A percentile compares a stretch with the other conserved stretches of the same genome.
Conservation (phyloP, 495 filamentous ascomycete genomes). For the Aspergillus cristatus region DNA sequence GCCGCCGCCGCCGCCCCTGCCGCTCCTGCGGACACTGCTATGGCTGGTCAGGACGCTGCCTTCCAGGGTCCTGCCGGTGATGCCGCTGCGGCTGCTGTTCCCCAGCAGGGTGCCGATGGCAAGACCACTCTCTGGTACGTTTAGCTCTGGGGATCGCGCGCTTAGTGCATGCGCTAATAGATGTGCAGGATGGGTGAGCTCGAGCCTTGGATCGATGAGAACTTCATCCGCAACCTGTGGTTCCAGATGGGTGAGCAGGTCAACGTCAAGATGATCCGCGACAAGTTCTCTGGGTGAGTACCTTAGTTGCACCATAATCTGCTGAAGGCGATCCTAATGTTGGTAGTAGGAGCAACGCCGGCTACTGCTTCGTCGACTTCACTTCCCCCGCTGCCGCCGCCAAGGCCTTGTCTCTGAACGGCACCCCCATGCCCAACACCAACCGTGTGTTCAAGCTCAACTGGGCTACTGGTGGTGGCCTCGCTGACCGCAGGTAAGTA, state of each 20-base stretch:
- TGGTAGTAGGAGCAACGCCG: conserved; percentile 75
- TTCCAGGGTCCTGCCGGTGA: conserved; percentile 48
- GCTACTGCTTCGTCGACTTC: conserved; percentile 99
- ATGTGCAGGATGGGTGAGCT: conserved; percentile 89
- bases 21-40: conserved; percentile 41
- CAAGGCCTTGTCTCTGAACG: conserved; percentile 84
- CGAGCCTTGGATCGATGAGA: conserved; percentile 98
- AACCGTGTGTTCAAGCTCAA: conserved; percentile 96
- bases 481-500: conserved; percentile 81
- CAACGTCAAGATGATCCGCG: conserved; percentile 99
- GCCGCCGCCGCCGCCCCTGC: conserved; percentile 45
- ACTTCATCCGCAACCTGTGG: conserved; percentile 92
- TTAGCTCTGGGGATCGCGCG: neutral
- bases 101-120: conserved; percentile 50
- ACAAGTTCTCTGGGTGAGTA: conserved; percentile 96
- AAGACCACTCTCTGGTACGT: conserved; percentile 80
- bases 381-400: conserved; percentile 70
- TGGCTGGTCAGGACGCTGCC: conserved; percentile 45
- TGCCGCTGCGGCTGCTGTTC: conserved; percentile 39
- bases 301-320: conserved; percentile 1
- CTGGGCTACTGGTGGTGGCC: conserved; percentile 94
- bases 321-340: conserved; percentile 34
- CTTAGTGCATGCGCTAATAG: neutral
- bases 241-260: conserved; percentile 84
- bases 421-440: conserved; percentile 86